These are phyloP conservation scores for Teunomyces cretensis DNA, from an alignment of 805 yeast genomes.

Conservation along the genomic window DNA sequence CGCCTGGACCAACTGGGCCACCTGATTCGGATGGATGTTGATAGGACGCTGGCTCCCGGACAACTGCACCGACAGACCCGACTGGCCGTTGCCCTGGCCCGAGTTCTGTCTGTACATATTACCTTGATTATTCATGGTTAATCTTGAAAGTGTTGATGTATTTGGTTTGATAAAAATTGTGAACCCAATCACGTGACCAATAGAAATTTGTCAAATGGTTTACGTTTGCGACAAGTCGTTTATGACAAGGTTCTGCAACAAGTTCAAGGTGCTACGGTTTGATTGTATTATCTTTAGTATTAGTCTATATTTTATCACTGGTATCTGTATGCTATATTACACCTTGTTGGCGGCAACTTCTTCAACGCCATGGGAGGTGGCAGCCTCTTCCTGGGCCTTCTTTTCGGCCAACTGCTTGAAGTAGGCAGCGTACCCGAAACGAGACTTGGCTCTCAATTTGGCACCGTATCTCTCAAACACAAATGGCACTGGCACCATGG, in stretches of 20 bases:
- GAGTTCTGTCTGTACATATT: conserved; percentile 3
- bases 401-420: conserved; percentile 20
- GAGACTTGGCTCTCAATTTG: conserved; percentile 52
- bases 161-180: conserved; percentile 1
- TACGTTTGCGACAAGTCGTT: not conserved
- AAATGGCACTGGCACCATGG: conserved; percentile 76
- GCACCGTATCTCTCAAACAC: conserved; percentile 61
- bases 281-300: not conserved
- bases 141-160: not conserved
- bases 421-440: conserved; percentile 57
- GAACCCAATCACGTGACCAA: too few relatives aligned
- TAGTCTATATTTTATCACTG: not conserved
- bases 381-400: conserved; percentile 15
- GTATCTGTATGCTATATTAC: conserved; percentile 1
- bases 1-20: conserved; percentile 59
- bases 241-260: too few relatives aligned
- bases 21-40: conserved; percentile 48
- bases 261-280: too few relatives aligned
- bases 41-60: conserved; percentile 14
- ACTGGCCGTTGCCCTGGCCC: not conserved
- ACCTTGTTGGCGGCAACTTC: conserved; percentile 8
- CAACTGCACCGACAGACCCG: not conserved
- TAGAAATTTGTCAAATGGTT: too few relatives aligned
- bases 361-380: not conserved
- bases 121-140: conserved; percentile 3